Conservation (phyloP, 495 filamentous ascomycete genomes). For the Parathielavia hyrcaniae region DNA sequence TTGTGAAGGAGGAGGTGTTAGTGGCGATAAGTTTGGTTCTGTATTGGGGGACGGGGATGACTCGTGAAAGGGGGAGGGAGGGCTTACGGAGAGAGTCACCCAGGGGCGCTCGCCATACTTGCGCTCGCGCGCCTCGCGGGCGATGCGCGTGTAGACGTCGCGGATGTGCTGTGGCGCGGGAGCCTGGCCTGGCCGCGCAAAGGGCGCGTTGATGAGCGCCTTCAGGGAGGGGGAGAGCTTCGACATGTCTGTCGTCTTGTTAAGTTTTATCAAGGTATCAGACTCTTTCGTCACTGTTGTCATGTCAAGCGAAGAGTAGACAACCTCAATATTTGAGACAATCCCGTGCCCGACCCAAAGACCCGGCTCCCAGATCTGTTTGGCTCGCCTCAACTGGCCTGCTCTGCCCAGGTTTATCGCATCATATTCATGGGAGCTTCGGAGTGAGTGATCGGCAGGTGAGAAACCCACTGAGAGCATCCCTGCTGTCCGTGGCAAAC, state of each 20-base stretch:
- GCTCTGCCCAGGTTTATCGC: background rate
- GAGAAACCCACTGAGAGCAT: background rate
- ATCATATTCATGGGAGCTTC: background rate
- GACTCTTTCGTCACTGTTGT: background rate
- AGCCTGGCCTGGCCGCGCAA: conserved; percentile 59
- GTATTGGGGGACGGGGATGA: background rate
- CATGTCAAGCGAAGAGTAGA: background rate
- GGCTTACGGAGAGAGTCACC: conserved; percentile 56
- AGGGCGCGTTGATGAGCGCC: conserved; percentile 61
- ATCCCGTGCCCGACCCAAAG: background rate
- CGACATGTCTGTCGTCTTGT: conserved; percentile 46
- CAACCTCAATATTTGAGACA: background rate
- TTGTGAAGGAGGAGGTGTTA: background rate
- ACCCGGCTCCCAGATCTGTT: background rate
- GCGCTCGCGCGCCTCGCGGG: conserved; percentile 46
- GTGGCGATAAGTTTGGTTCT: background rate
- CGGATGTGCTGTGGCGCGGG: conserved; percentile 56
- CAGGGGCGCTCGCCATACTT: conserved; percentile 56
- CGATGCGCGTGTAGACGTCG: conserved; percentile 55
- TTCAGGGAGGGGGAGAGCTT: conserved; percentile 63
- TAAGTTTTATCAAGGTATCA: background rate
- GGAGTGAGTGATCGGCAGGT: background rate
- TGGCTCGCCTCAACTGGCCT: background rate
- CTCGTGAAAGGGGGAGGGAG: background rate
- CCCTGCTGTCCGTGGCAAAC: conserved; percentile 1